Percentiles rank a stretch among this genome's conserved stretches.
These are phyloP conservation scores for Hawksworthiomyces lignivorus DNA, from an alignment of 2,329 filamentous ascomycete species.

Conservation along the genomic window DNA sequence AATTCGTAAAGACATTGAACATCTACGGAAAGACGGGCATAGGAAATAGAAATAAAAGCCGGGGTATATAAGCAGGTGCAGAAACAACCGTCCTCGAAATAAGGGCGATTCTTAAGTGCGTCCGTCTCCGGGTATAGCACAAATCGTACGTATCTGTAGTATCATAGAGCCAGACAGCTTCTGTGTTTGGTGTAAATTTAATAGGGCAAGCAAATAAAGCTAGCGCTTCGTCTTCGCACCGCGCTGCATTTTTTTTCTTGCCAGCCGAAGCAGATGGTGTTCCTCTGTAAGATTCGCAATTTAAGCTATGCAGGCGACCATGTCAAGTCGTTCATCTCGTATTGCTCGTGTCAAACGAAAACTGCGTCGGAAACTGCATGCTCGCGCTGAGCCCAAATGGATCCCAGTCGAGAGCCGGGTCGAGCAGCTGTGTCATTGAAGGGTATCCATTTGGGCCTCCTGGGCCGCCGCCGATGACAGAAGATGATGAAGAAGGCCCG, in stretches of 20 bases:
- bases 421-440: conserved; percentile 55
- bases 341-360: conserved; percentile 61
- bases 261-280: background rate
- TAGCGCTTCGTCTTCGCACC: background rate
- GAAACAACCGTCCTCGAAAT: too few relatives aligned
- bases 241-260: background rate
- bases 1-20: too few relatives aligned
- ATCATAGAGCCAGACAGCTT: too few relatives aligned
- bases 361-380: conserved; percentile 88
- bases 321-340: conserved; percentile 29
- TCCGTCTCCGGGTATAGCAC: too few relatives aligned
- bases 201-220: background rate
- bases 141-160: too few relatives aligned
- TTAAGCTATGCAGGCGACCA: too few relatives aligned
- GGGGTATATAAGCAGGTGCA: too few relatives aligned
- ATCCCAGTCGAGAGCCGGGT: conserved; percentile 84
- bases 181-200: background rate
- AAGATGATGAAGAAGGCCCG: conserved; percentile 12
- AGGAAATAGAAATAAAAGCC: too few relatives aligned
- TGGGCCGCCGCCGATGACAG: conserved; percentile 6
- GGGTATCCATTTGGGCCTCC: conserved; percentile 55
- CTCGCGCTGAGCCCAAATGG: conserved; percentile 89
- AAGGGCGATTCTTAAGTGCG: too few relatives aligned
- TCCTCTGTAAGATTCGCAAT: too few relatives aligned
- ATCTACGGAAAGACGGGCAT: too few relatives aligned